These are phyloP conservation scores for Apophysomyces elegans DNA, from an alignment of 371 early-diverging fungal genomes.

Conservation along the genomic window DNA sequence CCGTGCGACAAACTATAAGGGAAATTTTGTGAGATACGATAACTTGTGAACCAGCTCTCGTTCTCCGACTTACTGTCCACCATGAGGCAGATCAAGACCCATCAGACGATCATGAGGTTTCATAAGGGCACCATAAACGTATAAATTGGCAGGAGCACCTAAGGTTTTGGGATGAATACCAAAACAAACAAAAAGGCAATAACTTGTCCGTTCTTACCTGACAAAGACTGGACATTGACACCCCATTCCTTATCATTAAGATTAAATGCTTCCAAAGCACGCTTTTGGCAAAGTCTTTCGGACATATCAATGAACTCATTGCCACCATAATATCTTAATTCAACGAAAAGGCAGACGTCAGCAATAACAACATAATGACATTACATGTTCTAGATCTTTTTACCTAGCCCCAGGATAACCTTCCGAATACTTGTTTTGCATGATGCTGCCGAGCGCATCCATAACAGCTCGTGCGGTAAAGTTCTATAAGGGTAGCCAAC, in stretches of 20 bases:
- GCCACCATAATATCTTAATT: constrained; percentile 95
- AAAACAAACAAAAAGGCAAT: not conserved
- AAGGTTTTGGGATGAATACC: constrained; percentile 4
- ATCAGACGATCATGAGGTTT: constrained; percentile 98
- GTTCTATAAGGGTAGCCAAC: constrained; percentile 69
- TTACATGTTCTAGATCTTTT: not conserved
- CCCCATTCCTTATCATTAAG: constrained; percentile 95
- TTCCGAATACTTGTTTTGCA: constrained; percentile 99
- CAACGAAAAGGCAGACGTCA: no score
- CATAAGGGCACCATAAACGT: constrained; percentile 95
- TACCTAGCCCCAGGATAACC: constrained; percentile 96
- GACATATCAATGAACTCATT: constrained; percentile 98
- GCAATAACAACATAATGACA: no score
- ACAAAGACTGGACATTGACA: constrained; percentile 98
- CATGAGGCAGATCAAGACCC: constrained; percentile 99
- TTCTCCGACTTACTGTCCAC: constrained; percentile 91
- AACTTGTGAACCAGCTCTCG: not conserved
- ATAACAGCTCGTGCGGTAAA: constrained; percentile 97
- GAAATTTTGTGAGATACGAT: not conserved
- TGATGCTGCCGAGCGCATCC: constrained; percentile 96
- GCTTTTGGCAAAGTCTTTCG: constrained; percentile 93
- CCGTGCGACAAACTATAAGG: constrained; percentile 93
- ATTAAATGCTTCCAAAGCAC: constrained; percentile 94
- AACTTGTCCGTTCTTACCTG: constrained; percentile 59
- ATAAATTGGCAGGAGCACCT: constrained; percentile 97